phyloP scores from a whole-genome alignment of 805 yeast genomes.

The Candida andamanensis region DNA sequence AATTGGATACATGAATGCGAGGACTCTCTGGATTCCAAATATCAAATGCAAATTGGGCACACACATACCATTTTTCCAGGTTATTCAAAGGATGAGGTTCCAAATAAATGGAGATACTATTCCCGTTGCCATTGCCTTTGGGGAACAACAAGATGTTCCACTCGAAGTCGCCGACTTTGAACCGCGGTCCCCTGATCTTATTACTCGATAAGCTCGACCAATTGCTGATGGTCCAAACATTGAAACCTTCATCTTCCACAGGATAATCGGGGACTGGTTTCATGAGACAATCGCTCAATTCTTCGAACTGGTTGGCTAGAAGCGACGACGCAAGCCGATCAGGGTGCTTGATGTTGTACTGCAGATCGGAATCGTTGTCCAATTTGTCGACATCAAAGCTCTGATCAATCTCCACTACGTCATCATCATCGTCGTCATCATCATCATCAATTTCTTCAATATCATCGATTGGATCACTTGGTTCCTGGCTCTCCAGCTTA shows the following conservation, averaged over 20 bases:
- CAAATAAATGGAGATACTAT: conserved; percentile 63
- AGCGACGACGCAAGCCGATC: too few relatives aligned
- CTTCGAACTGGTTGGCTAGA: conserved; percentile 28
- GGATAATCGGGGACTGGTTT: conserved; percentile 38
- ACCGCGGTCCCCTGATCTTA: conserved; percentile 43
- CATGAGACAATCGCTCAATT: conserved; percentile 26
- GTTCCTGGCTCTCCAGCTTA: not conserved
- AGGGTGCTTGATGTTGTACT: too few relatives aligned
- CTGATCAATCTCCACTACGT: conserved; percentile 5
- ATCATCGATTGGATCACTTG: not conserved
- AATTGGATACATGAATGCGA: conserved; percentile 49
- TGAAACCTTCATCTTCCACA: conserved; percentile 24
- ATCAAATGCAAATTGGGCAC: conserved; percentile 85
- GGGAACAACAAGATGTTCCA: conserved; percentile 79
- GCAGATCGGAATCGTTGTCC: too few relatives aligned
- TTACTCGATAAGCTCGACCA: conserved; percentile 42
- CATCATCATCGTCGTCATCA: conserved; percentile 11
- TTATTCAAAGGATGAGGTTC: conserved; percentile 58
- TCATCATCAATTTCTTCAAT: conserved; percentile 8
- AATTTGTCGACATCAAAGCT: too few relatives aligned
- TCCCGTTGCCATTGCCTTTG: conserved; percentile 56
- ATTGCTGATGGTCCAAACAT: conserved; percentile 48
- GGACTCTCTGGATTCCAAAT: conserved; percentile 79
- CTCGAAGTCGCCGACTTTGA: conserved; percentile 54
- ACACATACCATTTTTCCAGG: conserved; percentile 68